These are phyloP conservation scores for Dactylonectria macrodidyma DNA, from an alignment of 2,329 filamentous ascomycete genomes.

Conservation along the genomic window DNA sequence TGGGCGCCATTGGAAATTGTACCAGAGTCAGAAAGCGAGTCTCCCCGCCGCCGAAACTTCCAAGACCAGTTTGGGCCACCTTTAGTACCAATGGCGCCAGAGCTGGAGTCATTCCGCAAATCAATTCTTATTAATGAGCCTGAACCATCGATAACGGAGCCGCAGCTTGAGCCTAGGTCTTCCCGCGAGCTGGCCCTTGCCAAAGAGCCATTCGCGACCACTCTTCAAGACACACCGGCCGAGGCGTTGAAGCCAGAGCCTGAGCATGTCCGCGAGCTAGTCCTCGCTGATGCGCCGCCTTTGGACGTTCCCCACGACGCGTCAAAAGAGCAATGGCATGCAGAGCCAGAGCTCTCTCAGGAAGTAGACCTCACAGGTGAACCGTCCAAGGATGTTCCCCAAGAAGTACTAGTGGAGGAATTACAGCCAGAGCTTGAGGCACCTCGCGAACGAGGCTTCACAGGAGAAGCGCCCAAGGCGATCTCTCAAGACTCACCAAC, in stretches of 20 bases:
- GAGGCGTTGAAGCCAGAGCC: background rate
- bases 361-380: background rate
- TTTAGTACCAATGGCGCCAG: too few relatives aligned
- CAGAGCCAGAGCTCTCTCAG: conserved; percentile 16
- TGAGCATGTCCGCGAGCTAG: conserved; percentile 15
- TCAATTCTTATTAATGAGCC: background rate
- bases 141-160: conserved; percentile 37
- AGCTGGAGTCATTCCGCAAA: background rate
- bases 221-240: background rate
- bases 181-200: conserved; percentile 11
- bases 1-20: background rate
- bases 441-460: conserved; percentile 14
- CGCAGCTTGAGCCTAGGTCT: conserved; percentile 46
- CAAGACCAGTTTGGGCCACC: too few relatives aligned
- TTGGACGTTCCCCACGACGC: background rate
- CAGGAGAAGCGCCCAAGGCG: conserved; percentile 6
- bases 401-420: background rate
- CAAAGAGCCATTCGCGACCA: background rate
- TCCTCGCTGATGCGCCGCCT: background rate
- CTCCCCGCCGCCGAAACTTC: too few relatives aligned
- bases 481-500: background rate
- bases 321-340: background rate
- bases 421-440: conserved; percentile 8
- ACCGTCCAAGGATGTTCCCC: background rate
- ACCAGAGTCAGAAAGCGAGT: too few relatives aligned